Conservation (phyloP, 305 asterid genomes). For the Withania somnifera region DNA sequence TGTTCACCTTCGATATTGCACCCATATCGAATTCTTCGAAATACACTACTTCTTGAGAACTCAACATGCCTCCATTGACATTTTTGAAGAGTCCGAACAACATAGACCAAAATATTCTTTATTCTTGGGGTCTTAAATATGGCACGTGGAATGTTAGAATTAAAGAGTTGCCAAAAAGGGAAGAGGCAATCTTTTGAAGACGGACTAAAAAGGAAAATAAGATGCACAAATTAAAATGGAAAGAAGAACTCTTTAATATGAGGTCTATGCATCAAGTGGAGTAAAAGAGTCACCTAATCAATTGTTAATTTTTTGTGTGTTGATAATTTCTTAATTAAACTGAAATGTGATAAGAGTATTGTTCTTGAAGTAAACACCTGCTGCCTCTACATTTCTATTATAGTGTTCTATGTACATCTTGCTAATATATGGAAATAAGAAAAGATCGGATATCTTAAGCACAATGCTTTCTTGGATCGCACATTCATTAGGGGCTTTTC, state of each 20-base stretch:
- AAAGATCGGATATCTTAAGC: not conserved
- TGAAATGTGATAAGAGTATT: not conserved
- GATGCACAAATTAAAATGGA: not conserved
- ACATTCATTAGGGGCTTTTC: not conserved
- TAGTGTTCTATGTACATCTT: not conserved
- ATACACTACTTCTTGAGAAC: too few relatives aligned
- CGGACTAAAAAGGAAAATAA: not conserved
- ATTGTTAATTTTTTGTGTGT: not conserved
- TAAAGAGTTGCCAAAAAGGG: not conserved
- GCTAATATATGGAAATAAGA: not conserved
- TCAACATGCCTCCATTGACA: too few relatives aligned
- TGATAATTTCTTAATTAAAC: not conserved
- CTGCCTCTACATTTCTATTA: not conserved
- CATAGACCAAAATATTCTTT: not conserved
- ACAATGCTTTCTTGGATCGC: not conserved
- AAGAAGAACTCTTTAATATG: not conserved
- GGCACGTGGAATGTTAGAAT: not conserved
- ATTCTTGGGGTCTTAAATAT: not conserved
- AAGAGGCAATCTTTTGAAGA: not conserved
- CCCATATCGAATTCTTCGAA: too few relatives aligned
- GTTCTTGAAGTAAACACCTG: not conserved
- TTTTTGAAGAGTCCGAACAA: too few relatives aligned
- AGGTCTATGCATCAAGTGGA: not conserved
- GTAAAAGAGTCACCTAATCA: not conserved
- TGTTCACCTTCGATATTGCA: too few relatives aligned